These are phyloP conservation scores for Fusarium sp. DNA, from an alignment of 2,329 filamentous ascomycete genomes.

Conservation along the genomic window DNA sequence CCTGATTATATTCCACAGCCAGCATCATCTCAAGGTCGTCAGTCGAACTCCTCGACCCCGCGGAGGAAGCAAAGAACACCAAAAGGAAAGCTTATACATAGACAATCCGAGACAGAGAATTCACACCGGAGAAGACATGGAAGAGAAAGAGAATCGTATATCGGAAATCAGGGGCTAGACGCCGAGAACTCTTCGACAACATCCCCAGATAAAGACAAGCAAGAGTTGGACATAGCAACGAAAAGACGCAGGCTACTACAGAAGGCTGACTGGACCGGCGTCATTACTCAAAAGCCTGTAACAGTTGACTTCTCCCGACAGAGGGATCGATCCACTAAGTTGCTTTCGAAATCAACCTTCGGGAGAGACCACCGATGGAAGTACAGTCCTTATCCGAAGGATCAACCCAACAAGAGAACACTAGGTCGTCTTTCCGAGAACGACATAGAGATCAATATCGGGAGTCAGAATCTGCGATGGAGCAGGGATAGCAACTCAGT, in stretches of 20 bases:
- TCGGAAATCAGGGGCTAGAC: not conserved
- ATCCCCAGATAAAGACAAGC: not conserved
- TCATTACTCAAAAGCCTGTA: slow-evolving; percentile 49
- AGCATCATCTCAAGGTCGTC: not conserved
- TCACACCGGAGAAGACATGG: no score
- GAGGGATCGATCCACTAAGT: not conserved
- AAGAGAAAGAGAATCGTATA: not conserved
- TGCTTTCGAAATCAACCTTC: not conserved
- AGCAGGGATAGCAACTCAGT: slow-evolving; percentile 45
- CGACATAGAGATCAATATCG: slow-evolving; percentile 46
- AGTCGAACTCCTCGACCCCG: not conserved
- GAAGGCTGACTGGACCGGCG: slow-evolving; percentile 49
- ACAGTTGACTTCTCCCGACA: slow-evolving; percentile 36
- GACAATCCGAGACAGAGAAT: not conserved
- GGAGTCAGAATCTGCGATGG: slow-evolving; percentile 47
- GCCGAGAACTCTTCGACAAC: not conserved
- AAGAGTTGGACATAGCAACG: slow-evolving; percentile 26
- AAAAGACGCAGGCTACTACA: slow-evolving; percentile 46
- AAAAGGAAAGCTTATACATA: slow-evolving; percentile 26
- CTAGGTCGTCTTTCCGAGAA: not conserved
- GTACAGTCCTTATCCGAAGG: not conserved
- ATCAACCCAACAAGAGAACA: not conserved
- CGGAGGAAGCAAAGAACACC: slow-evolving; percentile 12
- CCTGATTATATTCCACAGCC: slow-evolving; percentile 44
- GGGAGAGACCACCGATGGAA: not conserved